Evolutionary conservation across 148 eudicot species (phyloP), one percentile per base, ranked within the genome.

Genomic region (Persicaria maculosa): DNA sequence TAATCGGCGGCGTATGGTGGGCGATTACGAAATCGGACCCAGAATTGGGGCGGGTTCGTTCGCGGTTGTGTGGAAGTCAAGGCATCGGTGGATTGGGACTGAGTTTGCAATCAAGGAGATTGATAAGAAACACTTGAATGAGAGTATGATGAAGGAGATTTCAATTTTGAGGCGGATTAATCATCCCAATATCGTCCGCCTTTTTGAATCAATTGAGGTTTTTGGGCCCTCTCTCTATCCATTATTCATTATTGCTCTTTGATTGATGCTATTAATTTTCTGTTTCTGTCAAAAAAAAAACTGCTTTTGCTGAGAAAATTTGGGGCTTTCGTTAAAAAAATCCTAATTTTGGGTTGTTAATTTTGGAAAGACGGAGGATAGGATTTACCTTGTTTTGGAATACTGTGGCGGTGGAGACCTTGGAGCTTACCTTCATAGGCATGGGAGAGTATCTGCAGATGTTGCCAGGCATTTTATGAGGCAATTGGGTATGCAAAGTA

Each of bases 1-100:
- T 44, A 31, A 57, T 5, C 46, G 79, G 48, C 65, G 47, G 46
- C 84, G 87, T n/a, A 46, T 78, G 31, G 81, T 83, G 62, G 89
- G 85, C 9, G 80, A 86, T 31, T 86, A 86, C 45, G 17, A 76
- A 72, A 79, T 86, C 81, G 86, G 85, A 54, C 83, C 81, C 3
- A 76, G 75, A 76, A 77, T 86, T 58, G 89, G 89, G 79, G 81
- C 84, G 74, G 88, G 89, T n/a, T 86, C 89, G 20, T 86, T 86
- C 70, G 84, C 89, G 40, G 86, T 81, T 40, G 89, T 86, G 4
- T 81, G 89, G 86, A 82, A 75, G 82, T 75, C 85, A 65, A 79
- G 72, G 77, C 89, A 86, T 80, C 85, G 83, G 14, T 20, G 59
- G 50, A 14, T 71, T 36, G 83, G 83, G 40, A 72, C 76, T 80